Conservation (phyloP, 805 yeast genomes). For the Candida sanyiensis region DNA sequence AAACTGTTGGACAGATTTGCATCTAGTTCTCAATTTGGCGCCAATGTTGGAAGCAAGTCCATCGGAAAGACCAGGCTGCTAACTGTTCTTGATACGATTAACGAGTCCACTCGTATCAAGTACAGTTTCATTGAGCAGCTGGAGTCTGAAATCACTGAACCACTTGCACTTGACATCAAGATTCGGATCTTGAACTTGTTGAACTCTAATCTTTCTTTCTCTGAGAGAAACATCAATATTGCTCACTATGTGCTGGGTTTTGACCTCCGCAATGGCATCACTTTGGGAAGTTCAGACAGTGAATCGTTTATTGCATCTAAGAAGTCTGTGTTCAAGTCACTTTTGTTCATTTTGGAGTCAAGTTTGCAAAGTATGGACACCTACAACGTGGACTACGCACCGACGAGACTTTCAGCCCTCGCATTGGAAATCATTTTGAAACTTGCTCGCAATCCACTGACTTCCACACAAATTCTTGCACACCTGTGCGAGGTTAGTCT, state of each 20-base stretch:
- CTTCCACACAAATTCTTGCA: constrained; percentile 46
- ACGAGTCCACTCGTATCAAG: constrained; percentile 71
- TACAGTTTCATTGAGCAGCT: constrained; percentile 67
- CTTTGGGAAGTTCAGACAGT: constrained; percentile 39
- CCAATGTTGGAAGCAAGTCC: constrained; percentile 30
- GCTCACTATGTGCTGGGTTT: constrained; percentile 80
- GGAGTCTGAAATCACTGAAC: constrained; percentile 38
- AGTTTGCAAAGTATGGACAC: constrained; percentile 40
- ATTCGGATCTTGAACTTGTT: constrained; percentile 55
- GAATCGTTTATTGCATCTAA: constrained; percentile 49
- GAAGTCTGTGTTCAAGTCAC: constrained; percentile 49
- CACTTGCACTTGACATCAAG: constrained; percentile 44
- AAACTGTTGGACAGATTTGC: constrained; percentile 48
- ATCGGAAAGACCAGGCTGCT: constrained; percentile 55
- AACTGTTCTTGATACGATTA: constrained; percentile 66
- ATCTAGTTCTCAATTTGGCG: constrained; percentile 40
- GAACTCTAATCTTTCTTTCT: constrained; percentile 38
- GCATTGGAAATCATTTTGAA: constrained; percentile 58
- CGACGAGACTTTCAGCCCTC: constrained; percentile 52
- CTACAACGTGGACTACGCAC: constrained; percentile 42
- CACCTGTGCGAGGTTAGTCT: constrained; percentile 48
- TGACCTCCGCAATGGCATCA: constrained; percentile 44
- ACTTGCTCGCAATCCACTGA: constrained; percentile 50
- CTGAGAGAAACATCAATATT: constrained; percentile 42
- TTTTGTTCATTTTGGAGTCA: constrained; percentile 45